These are phyloP conservation scores for Colletotrichum sidae DNA, from an alignment of 2,329 filamentous ascomycete genomes.

Conservation along the genomic window DNA sequence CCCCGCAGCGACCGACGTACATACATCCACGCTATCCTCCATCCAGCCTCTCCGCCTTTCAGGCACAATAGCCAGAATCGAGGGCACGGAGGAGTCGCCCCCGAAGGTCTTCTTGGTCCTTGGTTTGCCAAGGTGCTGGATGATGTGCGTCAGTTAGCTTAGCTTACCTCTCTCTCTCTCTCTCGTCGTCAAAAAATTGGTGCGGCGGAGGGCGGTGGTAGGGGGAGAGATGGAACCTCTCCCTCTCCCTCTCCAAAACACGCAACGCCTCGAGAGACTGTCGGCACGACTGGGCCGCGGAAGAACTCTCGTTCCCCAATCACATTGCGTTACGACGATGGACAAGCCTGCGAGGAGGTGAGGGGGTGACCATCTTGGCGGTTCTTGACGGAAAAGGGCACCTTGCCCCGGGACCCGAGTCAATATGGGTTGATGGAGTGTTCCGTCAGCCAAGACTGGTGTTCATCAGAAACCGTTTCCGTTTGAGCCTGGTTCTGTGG, in stretches of 20 bases:
- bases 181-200: no score
- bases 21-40: neutral
- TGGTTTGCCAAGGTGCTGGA: no score
- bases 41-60: neutral
- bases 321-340: neutral
- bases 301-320: neutral
- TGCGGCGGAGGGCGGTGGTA: no score
- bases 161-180: no score
- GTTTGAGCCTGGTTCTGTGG: neutral
- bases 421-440: neutral
- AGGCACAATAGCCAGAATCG: neutral
- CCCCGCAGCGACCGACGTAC: slow-evolving; percentile 6
- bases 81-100: slow-evolving; percentile 22
- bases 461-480: neutral
- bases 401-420: neutral
- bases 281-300: slow-evolving; percentile 8
- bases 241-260: no score
- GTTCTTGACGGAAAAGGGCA: neutral
- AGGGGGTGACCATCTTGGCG: neutral
- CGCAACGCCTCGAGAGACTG: slow-evolving; percentile 2
- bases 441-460: slow-evolving; percentile 1
- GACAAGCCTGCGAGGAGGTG: neutral
- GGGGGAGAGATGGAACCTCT: no score
- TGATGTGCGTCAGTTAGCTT: no score
- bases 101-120: slow-evolving; percentile 17